Conservation (phyloP, 2,329 filamentous ascomycete genomes). For the Xylariaceae sp. region DNA sequence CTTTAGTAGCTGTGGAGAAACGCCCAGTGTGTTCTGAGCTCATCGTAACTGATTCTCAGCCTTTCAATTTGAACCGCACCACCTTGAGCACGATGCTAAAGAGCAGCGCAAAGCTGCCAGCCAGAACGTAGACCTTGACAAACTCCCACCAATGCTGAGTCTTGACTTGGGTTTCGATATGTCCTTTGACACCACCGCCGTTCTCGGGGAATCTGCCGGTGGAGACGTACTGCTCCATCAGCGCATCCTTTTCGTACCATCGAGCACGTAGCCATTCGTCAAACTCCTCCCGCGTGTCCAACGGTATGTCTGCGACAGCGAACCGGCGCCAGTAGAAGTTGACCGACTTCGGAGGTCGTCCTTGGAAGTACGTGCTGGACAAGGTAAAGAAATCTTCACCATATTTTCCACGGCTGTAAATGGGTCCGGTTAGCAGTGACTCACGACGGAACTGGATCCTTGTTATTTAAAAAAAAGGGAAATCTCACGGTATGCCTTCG, state of each 20-base stretch:
- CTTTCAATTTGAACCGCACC: slow-evolving; percentile 5
- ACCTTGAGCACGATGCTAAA: slow-evolving; percentile 33
- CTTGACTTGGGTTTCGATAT: slow-evolving; percentile 55
- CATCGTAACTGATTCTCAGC: neutral
- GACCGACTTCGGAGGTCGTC: slow-evolving; percentile 85
- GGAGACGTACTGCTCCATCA: slow-evolving; percentile 75
- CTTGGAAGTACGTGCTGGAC: slow-evolving; percentile 80
- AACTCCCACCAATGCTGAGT: slow-evolving; percentile 51
- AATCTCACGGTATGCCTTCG: slow-evolving; percentile 80
- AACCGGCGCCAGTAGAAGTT: slow-evolving; percentile 97
- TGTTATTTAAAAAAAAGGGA: neutral
- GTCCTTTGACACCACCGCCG: slow-evolving; percentile 40
- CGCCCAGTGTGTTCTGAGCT: neutral
- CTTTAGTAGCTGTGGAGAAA: too few relatives aligned
- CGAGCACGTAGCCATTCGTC: slow-evolving; percentile 78
- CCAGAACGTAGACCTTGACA: slow-evolving; percentile 47
- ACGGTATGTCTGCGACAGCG: slow-evolving; percentile 71
- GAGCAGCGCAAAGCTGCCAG: slow-evolving; percentile 40
- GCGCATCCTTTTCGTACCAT: slow-evolving; percentile 87
- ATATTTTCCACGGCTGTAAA: slow-evolving; percentile 68
- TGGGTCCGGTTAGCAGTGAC: too few relatives aligned
- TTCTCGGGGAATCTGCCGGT: slow-evolving; percentile 77
- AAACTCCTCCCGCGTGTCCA: slow-evolving; percentile 68
- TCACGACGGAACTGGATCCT: slow-evolving; percentile 1
- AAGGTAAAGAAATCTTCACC: slow-evolving; percentile 91